Evolutionary conservation across 768 basidiomycete genomes (phyloP).

Genomic region (Agaricus blazei): DNA sequence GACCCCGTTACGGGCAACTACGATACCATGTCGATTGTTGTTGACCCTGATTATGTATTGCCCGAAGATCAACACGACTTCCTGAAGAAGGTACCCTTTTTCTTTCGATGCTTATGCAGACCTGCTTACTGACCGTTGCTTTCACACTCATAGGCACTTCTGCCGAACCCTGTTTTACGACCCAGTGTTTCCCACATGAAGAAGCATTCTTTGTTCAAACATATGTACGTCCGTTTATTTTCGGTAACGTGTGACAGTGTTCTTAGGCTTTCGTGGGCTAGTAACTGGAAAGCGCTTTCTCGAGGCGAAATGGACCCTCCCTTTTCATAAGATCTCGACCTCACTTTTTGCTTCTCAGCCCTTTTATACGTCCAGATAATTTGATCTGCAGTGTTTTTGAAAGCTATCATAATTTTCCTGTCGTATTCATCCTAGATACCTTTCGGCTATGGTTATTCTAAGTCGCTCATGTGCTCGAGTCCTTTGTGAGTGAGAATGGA

Average conservation of each 20-base stretch:
- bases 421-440: no score
- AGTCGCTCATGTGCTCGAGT: no score
- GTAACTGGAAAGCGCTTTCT: slow-evolving; percentile 1
- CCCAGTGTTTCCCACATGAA: slow-evolving; percentile 11
- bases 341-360: not conserved
- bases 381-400: no score
- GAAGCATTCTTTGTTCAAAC: slow-evolving; percentile 3
- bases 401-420: no score
- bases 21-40: not conserved
- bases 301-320: not conserved
- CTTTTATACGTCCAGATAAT: no score
- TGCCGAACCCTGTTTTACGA: slow-evolving; percentile 7
- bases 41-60: not conserved
- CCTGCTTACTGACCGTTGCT: not conserved
- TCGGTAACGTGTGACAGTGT: not conserved
- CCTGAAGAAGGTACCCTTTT: slow-evolving; percentile 2
- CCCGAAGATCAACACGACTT: slow-evolving; percentile 2
- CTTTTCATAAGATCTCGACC: not conserved
- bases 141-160: not conserved
- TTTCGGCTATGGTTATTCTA: no score
- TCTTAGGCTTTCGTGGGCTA: not conserved
- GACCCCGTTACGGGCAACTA: slow-evolving; percentile 1
- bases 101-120: not conserved
- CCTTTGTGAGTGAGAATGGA: no score
- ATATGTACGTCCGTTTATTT: slow-evolving; percentile 1